A percentile compares a stretch with the other conserved stretches of the same genome.
Conservation (phyloP, 257 asterid genomes). For the Thymus quinquecostatus region DNA sequence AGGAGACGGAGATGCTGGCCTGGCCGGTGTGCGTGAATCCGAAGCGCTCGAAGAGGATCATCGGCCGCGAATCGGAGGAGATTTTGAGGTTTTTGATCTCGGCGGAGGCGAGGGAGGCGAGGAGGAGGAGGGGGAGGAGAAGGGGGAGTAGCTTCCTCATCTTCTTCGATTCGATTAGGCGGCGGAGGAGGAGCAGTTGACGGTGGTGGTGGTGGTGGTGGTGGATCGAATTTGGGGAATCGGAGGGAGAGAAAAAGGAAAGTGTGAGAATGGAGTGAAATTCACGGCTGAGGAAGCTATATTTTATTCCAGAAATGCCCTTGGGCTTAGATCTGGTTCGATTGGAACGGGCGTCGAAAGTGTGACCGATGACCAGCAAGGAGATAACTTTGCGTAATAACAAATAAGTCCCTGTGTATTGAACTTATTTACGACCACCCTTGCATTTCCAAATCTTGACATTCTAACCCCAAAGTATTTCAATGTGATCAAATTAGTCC, state of each 20-base stretch:
- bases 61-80: slow-evolving; percentile 67
- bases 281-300: slow-evolving; percentile 7
- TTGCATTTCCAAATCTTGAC: background rate
- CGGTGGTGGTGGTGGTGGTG: background rate
- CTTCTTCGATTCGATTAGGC: slow-evolving; percentile 22
- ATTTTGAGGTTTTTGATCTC: slow-evolving; percentile 83
- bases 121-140: slow-evolving; percentile 48
- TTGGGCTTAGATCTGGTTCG: slow-evolving; percentile 38
- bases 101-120: slow-evolving; percentile 52
- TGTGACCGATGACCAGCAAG: slow-evolving; percentile 34
- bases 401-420: slow-evolving; percentile 19
- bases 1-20: slow-evolving; percentile 63
- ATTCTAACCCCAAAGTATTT: background rate
- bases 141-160: slow-evolving; percentile 57
- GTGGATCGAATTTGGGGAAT: slow-evolving; percentile 21
- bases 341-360: slow-evolving; percentile 26
- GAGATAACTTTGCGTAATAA: background rate
- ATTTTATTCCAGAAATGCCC: slow-evolving; percentile 38
- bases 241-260: slow-evolving; percentile 17
- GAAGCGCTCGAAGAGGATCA: slow-evolving; percentile 91
- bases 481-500: no score
- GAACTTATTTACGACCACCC: no score
- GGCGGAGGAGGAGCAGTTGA: slow-evolving; percentile 30
- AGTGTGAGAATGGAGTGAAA: slow-evolving; percentile 31
- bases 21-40: slow-evolving; percentile 95